Percentiles rank a stretch among this genome's conserved stretches.
Evolutionary conservation across 2,329 filamentous ascomycete species (phyloP).

Genomic region (Emericellopsis cladophorae): DNA sequence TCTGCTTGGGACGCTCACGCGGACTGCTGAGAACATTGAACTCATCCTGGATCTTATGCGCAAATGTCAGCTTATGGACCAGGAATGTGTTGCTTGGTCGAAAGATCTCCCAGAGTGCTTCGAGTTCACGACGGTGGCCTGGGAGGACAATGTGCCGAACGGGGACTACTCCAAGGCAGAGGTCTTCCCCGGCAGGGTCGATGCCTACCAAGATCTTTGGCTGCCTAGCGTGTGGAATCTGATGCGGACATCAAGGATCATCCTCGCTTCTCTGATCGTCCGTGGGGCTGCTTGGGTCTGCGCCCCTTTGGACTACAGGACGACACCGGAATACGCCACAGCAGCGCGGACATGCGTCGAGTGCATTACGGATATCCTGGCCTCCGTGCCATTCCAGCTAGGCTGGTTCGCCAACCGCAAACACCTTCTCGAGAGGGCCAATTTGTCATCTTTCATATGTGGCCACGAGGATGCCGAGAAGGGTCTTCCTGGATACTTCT

Average conservation of each 20-base stretch:
- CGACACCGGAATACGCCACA: slow-evolving; percentile 47
- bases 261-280: slow-evolving; percentile 41
- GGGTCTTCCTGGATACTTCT: slow-evolving; percentile 43
- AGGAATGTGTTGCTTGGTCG: slow-evolving; percentile 38
- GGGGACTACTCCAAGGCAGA: slow-evolving; percentile 40
- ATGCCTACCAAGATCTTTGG: slow-evolving; percentile 46
- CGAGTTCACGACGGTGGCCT: slow-evolving; percentile 38
- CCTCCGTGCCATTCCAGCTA: slow-evolving; percentile 48
- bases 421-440: slow-evolving; percentile 24
- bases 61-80: slow-evolving; percentile 37
- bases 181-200: slow-evolving; percentile 47
- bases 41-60: slow-evolving; percentile 38
- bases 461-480: slow-evolving; percentile 37
- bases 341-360: slow-evolving; percentile 37
- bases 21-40: slow-evolving; percentile 35
- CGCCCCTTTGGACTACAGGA: slow-evolving; percentile 47
- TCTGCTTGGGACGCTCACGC: slow-evolving; percentile 30
- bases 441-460: slow-evolving; percentile 32
- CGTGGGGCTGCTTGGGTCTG: slow-evolving; percentile 49
- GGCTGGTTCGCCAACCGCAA: slow-evolving; percentile 40
- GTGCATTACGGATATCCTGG: slow-evolving; percentile 45
- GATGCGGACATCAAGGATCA: slow-evolving; percentile 37
- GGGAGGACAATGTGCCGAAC: slow-evolving; percentile 37
- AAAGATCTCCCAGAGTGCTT: slow-evolving; percentile 35
- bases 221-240: slow-evolving; percentile 46